phyloP scores from a whole-genome alignment of 2,329 filamentous ascomycete genomes.

The Aspergillaceae sp. region DNA sequence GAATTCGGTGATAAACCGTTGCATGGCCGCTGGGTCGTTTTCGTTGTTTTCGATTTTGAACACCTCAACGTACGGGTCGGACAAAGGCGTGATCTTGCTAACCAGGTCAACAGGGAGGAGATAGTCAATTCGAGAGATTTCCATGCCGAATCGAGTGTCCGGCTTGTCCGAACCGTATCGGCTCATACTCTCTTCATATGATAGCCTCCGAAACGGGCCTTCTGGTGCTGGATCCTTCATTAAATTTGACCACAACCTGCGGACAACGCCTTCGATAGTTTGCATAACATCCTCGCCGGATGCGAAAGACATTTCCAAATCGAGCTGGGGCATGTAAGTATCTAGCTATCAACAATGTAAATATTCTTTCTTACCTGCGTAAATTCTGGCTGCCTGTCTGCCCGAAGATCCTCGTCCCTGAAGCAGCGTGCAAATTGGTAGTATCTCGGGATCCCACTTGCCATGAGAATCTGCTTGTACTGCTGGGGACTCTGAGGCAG shows the following conservation, averaged over 20 bases:
- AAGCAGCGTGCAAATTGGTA: conserved; percentile 94
- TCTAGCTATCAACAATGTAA: not conserved
- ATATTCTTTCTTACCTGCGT: conserved; percentile 56
- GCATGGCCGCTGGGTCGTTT: conserved; percentile 46
- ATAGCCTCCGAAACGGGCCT: conserved; percentile 49
- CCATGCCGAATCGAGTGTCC: conserved; percentile 64
- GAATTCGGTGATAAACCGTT: conserved; percentile 58
- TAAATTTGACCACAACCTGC: conserved; percentile 46
- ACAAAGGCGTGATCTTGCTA: conserved; percentile 62
- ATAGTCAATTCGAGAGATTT: conserved; percentile 60
- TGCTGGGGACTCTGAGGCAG: conserved; percentile 95
- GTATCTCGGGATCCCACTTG: conserved; percentile 71
- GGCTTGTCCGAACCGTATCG: conserved; percentile 86
- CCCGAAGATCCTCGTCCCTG: conserved; percentile 84
- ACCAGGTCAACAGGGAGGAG: conserved; percentile 57
- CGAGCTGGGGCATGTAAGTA: conserved; percentile 50
- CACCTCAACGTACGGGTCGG: conserved; percentile 63
- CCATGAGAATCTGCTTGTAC: conserved; percentile 97
- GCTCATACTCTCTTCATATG: conserved; percentile 70
- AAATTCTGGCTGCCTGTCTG: conserved; percentile 93
- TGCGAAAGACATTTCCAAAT: conserved; percentile 88
- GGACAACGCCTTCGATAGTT: conserved; percentile 45
- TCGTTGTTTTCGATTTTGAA: conserved; percentile 51
- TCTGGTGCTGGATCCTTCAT: conserved; percentile 37
- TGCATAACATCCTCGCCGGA: conserved; percentile 62